Percentiles rank a stretch among this genome's conserved stretches.
Conservation (phyloP, 371 early-diverging fungal species). For the Mucor velutinosus region DNA sequence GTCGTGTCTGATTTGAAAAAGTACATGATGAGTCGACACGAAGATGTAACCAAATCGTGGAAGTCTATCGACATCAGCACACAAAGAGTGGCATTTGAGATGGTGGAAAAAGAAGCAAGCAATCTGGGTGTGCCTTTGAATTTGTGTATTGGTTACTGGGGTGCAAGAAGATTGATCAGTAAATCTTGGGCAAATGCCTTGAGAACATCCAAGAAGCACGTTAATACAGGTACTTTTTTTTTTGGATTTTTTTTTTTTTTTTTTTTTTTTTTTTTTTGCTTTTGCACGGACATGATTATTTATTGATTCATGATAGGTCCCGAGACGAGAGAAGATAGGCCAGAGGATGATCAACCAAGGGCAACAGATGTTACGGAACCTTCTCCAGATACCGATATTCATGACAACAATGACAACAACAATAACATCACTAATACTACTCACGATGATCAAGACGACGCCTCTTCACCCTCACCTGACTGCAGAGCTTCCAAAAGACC, state of each 20-base stretch:
- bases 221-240: not conserved
- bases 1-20: slow-evolving; percentile 22
- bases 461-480: not conserved
- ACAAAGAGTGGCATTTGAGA: slow-evolving; percentile 22
- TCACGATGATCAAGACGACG: not conserved
- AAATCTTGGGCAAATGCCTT: slow-evolving; percentile 28
- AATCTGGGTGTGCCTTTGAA: slow-evolving; percentile 20
- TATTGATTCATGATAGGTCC: not conserved
- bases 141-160: slow-evolving; percentile 26
- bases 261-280: no score
- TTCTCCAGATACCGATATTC: not conserved
- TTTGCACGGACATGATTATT: not conserved
- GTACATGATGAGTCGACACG: slow-evolving; percentile 7
- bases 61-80: slow-evolving; percentile 19
- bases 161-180: slow-evolving; percentile 20
- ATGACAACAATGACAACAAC: not conserved
- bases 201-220: slow-evolving; percentile 19
- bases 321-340: not conserved
- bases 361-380: not conserved
- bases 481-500: not conserved
- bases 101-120: slow-evolving; percentile 20
- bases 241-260: no score
- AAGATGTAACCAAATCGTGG: slow-evolving; percentile 19
- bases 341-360: not conserved
- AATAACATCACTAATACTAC: not conserved